Percentiles rank a stretch among this genome's conserved stretches.
Evolutionary conservation across 2,329 filamentous ascomycete species (phyloP).

Genomic region (Epichloe uncinata): DNA sequence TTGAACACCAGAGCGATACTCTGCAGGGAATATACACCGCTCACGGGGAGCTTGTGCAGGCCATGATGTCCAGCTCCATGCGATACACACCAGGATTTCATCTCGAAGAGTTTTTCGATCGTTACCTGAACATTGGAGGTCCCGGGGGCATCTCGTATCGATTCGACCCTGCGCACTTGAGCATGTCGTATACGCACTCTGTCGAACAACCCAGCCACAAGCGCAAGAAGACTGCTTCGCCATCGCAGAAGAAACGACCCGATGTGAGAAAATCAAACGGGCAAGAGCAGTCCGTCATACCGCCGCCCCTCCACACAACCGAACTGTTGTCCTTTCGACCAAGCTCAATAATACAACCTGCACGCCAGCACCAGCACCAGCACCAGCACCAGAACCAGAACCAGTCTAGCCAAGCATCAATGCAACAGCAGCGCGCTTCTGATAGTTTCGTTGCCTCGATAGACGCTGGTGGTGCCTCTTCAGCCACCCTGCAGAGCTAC

Average conservation of each 20-base stretch:
- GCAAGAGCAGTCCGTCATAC: neutral
- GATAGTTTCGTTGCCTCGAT: neutral
- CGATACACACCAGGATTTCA: slow-evolving; percentile 70
- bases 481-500: slow-evolving; percentile 10
- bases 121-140: slow-evolving; percentile 49
- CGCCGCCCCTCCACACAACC: neutral
- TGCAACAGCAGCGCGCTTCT: neutral
- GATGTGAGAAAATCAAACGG: neutral
- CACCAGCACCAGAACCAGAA: neutral
- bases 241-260: neutral
- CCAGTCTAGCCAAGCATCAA: slow-evolving; percentile 9
- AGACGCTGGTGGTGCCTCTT: neutral
- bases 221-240: slow-evolving; percentile 29
- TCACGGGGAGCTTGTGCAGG: slow-evolving; percentile 70
- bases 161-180: slow-evolving; percentile 65
- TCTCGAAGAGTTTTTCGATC: slow-evolving; percentile 76
- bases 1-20: slow-evolving; percentile 69
- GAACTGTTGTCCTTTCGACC: neutral
- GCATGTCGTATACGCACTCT: slow-evolving; percentile 41
- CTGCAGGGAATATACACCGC: slow-evolving; percentile 64
- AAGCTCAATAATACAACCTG: neutral
- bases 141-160: slow-evolving; percentile 44
- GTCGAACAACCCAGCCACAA: slow-evolving; percentile 23
- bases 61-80: slow-evolving; percentile 49
- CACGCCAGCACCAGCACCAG: neutral